Base-by-base conservation (phyloP, 495 filamentous ascomycete species). In the Trichocladium uniseriatum region DNA sequence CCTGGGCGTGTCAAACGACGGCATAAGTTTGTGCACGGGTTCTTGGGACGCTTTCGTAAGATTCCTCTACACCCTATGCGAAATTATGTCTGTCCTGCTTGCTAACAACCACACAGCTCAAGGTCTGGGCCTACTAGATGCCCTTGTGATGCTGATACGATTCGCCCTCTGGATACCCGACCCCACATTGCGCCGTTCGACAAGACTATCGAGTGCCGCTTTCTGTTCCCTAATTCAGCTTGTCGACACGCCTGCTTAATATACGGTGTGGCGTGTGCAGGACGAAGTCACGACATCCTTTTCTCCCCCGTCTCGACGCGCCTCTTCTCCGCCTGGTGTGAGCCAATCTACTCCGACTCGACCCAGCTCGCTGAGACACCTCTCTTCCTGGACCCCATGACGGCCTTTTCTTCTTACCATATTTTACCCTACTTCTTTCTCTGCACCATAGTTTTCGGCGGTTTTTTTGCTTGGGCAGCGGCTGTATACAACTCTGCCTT, bases 11-110 rank as follows among this genome's bases (percentile, higher is more conserved):
- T 96, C 90, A 72, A 97, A 96, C 68, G 92, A 98, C 62, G 92
- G 89, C 46, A 95, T 97, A 75, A 97, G 92, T 73, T 77, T 98
- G 74, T 97, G 92, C 77, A 98, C 92, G 59, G 92, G 92, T 71
- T 98, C 92, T 58, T 98, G 92, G 92, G 92, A 98, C 72, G 95
- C 94, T 58, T 77, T 94, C 69, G 92, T 98, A 82, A 74, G 89
- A 78, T 29, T 19, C 41, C 16, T 20, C 3, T 29, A 2, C 9
- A 27, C 49, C 5, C 6, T 38, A 38, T 11, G 24, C 13, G 11
- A 16, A 16, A 3, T 21, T 15, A 7, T 37, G 13, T 21, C 15
- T 5, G 24, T 18, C 15, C 6, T 13, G 24, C 11, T 45, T 43
- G 16, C 61, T 61, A 39, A 64, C 56, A 48, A 24, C 49, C 45